Evolutionary conservation across 2,329 filamentous ascomycete species (phyloP).

Genomic region (Penicillium sp.): DNA sequence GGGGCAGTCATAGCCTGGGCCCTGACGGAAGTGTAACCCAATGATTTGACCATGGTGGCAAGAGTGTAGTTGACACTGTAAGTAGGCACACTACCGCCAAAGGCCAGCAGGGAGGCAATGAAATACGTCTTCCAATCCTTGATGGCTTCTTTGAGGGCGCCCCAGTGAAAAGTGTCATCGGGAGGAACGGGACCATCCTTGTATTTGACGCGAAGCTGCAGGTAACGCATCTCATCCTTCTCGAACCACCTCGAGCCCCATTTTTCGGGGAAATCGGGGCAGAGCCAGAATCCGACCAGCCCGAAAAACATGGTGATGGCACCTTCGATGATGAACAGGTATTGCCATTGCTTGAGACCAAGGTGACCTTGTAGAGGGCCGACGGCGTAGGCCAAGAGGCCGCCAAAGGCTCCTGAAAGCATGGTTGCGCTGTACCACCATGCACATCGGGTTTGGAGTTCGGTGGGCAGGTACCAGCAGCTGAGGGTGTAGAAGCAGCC

Average conservation of each 20-base stretch:
- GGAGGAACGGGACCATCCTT: no score
- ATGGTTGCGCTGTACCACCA: constrained; percentile 50
- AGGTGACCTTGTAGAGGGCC: constrained; percentile 31
- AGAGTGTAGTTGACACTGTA: neutral
- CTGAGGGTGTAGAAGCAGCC: constrained; percentile 28
- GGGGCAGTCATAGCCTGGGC: neutral
- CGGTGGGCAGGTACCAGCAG: constrained; percentile 34
- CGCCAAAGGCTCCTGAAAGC: constrained; percentile 46
- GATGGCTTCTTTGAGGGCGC: neutral
- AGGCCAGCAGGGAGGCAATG: no score
- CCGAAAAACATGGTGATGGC: neutral
- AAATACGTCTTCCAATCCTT: no score
- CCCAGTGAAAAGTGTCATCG: no score
- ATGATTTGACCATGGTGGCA: neutral
- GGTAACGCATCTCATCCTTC: no score
- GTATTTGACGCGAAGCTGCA: no score
- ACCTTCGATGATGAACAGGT: constrained; percentile 37
- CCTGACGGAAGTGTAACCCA: neutral
- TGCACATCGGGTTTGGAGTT: constrained; percentile 33
- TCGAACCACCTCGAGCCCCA: no score
- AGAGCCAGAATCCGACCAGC: neutral
- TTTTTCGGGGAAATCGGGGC: neutral
- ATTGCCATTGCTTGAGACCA: constrained; percentile 28
- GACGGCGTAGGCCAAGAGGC: constrained; percentile 27
- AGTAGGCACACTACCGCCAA: neutral